A percentile compares a stretch with the other conserved stretches of the same genome.
Evolutionary conservation across 1,284 basidiomycete genomes (phyloP).

Genomic region (Sporisorium graminicola): DNA sequence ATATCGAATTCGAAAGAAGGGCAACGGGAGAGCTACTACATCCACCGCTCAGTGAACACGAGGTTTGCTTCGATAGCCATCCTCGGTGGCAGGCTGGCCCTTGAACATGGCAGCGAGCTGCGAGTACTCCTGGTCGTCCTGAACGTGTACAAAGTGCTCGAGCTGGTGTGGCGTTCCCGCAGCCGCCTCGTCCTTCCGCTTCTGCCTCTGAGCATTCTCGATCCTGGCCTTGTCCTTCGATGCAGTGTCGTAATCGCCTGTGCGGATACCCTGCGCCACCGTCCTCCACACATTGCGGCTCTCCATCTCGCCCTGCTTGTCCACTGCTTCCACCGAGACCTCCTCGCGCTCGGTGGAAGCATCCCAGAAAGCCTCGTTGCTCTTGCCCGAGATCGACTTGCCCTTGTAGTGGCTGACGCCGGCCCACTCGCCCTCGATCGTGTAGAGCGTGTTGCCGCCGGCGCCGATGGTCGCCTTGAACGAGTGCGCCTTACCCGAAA

Average conservation of each 20-base stretch:
- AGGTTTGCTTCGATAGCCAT: constrained; percentile 54
- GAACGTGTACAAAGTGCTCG: constrained; percentile 67
- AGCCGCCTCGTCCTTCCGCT: constrained; percentile 84
- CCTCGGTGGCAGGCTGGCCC: constrained; percentile 56
- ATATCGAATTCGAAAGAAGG: neutral
- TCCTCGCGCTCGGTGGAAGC: constrained; percentile 76
- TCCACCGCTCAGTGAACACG: constrained; percentile 13
- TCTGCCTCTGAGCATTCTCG: constrained; percentile 94
- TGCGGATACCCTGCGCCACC: constrained; percentile 90
- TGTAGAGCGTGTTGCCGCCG: constrained; percentile 73
- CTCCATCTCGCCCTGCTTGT: constrained; percentile 84
- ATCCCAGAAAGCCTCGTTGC: constrained; percentile 73
- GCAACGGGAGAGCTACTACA: neutral
- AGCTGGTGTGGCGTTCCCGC: constrained; percentile 79
- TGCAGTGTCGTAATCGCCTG: constrained; percentile 91
- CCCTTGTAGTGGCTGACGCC: constrained; percentile 74
- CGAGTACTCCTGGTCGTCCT: constrained; percentile 69
- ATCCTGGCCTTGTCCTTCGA: constrained; percentile 89
- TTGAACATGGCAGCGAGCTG: constrained; percentile 55
- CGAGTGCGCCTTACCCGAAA: constrained; percentile 89
- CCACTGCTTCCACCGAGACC: constrained; percentile 77
- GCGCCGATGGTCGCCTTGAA: constrained; percentile 84
- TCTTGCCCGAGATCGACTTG: constrained; percentile 50
- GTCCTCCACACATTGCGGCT: constrained; percentile 86
- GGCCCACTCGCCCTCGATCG: constrained; percentile 91